A percentile compares a stretch with the other conserved stretches of the same genome.
Evolutionary conservation across 805 yeast species (phyloP).

Genomic region (Yarrowia bubula): DNA sequence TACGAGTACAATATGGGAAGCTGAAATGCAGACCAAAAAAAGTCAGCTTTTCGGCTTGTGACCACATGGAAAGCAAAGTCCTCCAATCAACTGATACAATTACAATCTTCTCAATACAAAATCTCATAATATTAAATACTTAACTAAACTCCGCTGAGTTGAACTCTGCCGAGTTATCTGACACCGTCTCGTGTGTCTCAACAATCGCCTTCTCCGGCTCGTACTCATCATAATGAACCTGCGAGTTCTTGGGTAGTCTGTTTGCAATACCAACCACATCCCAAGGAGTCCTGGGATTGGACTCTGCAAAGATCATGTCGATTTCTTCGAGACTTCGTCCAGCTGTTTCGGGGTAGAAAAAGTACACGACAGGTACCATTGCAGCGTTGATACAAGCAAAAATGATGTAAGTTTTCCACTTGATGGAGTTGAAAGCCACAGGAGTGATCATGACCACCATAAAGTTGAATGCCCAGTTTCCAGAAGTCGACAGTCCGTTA

Average conservation of each 20-base stretch:
- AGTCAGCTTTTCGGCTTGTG: too few relatives aligned
- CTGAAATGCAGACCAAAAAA: too few relatives aligned
- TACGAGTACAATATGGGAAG: too few relatives aligned
- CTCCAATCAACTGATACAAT: too few relatives aligned
- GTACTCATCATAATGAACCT: not conserved
- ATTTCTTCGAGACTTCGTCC: constrained; percentile 16
- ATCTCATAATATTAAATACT: too few relatives aligned
- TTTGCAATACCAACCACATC: constrained; percentile 43
- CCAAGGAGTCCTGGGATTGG: constrained; percentile 45
- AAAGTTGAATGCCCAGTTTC: constrained; percentile 18
- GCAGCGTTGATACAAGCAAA: constrained; percentile 25
- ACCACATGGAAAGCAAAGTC: too few relatives aligned
- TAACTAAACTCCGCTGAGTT: not conserved
- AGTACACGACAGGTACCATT: constrained; percentile 18
- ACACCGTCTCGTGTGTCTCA: not conserved
- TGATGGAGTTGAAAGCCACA: constrained; percentile 20
- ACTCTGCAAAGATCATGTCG: constrained; percentile 26
- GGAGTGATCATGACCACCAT: constrained; percentile 22
- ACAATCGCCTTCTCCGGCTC: not conserved
- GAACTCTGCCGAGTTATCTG: not conserved
- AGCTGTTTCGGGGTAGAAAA: constrained; percentile 15
- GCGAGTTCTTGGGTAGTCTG: constrained; percentile 34
- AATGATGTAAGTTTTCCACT: constrained; percentile 6
- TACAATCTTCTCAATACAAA: too few relatives aligned
- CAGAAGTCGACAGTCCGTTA: constrained; percentile 4